Percentiles rank a stretch among this genome's conserved stretches.
Conservation (phyloP, 2,329 filamentous ascomycete genomes). For the Ceratocystis colombiana region DNA sequence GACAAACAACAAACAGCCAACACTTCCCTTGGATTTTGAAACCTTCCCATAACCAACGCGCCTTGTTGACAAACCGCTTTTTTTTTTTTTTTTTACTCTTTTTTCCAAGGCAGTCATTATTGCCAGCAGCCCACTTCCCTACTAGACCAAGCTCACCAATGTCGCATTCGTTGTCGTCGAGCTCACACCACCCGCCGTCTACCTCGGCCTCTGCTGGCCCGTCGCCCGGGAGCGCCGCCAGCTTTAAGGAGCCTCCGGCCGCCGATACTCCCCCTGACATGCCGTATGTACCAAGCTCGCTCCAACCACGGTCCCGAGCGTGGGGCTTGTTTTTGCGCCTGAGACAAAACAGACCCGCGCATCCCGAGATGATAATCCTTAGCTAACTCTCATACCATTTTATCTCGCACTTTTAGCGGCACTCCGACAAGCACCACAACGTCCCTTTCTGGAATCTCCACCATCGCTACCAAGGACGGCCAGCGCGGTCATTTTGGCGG, state of each 20-base stretch:
- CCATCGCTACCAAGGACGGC: slow-evolving; percentile 92
- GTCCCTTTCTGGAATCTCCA: slow-evolving; percentile 81
- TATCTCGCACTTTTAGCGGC: slow-evolving; percentile 45
- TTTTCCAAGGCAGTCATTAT: slow-evolving; percentile 43
- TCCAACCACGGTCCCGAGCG: background rate
- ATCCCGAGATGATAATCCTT: background rate
- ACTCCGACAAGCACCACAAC: slow-evolving; percentile 90
- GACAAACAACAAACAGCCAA: too few species aligned
- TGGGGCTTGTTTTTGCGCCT: background rate
- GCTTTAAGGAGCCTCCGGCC: slow-evolving; percentile 35
- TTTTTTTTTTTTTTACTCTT: slow-evolving; percentile 58
- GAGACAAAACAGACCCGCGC: background rate
- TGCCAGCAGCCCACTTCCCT: too few species aligned
- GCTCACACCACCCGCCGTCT: background rate
- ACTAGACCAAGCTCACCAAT: background rate
- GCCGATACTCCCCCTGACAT: slow-evolving; percentile 80
- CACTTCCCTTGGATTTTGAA: too few species aligned
- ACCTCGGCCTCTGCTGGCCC: background rate
- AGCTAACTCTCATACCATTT: slow-evolving; percentile 2
- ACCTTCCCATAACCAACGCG: too few species aligned
- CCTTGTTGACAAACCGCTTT: too few species aligned
- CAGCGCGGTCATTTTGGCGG: slow-evolving; percentile 64
- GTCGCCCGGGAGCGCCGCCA: background rate
- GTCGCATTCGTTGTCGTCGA: slow-evolving; percentile 22
- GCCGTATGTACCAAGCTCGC: slow-evolving; percentile 52